phyloP scores from a whole-genome alignment of 345 rosid species.

The Euphorbia peplus region DNA sequence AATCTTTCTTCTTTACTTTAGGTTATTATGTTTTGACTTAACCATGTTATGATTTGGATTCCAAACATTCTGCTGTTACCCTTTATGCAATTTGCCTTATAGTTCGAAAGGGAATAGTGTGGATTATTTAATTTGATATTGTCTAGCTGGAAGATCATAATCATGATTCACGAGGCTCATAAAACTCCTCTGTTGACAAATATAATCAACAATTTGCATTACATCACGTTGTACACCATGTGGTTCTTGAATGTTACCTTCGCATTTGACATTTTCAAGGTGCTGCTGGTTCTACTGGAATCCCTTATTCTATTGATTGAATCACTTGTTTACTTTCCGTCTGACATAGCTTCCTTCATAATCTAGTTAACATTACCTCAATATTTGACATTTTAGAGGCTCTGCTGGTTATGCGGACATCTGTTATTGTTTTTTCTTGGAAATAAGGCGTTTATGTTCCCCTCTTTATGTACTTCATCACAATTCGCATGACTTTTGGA shows the following conservation, averaged over 20 bases:
- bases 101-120: background rate
- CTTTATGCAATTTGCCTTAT: background rate
- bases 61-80: background rate
- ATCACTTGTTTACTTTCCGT: background rate
- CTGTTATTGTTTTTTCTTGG: background rate
- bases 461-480: too few species aligned
- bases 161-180: background rate
- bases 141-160: background rate
- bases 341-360: background rate
- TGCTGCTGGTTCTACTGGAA: background rate
- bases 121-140: background rate
- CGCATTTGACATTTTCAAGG: background rate
- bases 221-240: background rate
- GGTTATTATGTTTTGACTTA: background rate
- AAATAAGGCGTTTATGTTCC: background rate
- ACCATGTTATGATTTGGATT: constrained; percentile 3
- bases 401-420: background rate
- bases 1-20: background rate
- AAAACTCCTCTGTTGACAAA: background rate
- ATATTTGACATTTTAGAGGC: background rate
- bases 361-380: background rate
- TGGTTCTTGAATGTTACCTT: background rate
- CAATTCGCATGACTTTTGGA: background rate
- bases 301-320: background rate
- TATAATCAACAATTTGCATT: background rate